Evolutionary conservation across 2,329 filamentous ascomycete species (phyloP), one percentile per base, ranked within the genome.

Genomic region (Colletotrichum camelliae): DNA sequence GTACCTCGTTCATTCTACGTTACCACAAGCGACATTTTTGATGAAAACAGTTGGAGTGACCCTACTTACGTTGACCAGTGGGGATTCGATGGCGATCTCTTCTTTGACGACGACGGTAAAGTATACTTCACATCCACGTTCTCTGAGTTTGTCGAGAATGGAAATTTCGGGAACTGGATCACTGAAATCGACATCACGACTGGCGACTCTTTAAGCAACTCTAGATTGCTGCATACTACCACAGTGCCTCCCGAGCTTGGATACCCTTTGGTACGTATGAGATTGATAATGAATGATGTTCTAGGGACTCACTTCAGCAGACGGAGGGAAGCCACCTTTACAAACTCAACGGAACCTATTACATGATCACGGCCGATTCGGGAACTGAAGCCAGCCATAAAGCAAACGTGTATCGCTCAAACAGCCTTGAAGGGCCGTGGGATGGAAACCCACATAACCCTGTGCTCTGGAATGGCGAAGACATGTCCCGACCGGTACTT

Each of bases 251-350:
- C 67, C 10, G 75, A 77, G 10, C 65, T 77, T 21, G 75, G 68
- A 79, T 89, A 7, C 66, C 78, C 21, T 84, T 84, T 15, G 85
- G 87, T 9, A 79, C 82, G 8, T 27, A 27, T 4, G 24, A 27
- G 24, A 27, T 27, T 27, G 24, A 27, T 27, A 27, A 27, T 27
- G 77, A 82, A 81, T 43, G 78, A 80, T 27, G 81, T 79, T 4
- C 74, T 66, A 18, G 84, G 81, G 67, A 18, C 57, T 70, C 1
- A 70, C 39, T 12, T n/a, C 8, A 0, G 1, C 13, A 72, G 73
- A 77, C 74, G 6, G 76, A 77, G 10, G 76, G 70, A 18, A 77
- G 76, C 37, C 76, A 77, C n/a, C 37, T 77, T 29, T 77, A 77
- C 64, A 77, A 77, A 58, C 35, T 77, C 0, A 77, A 77, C 10